A percentile compares a stretch with the other conserved stretches of the same genome.
phyloP scores from a whole-genome alignment of 2,329 filamentous ascomycete species.

The Diaporthe caulivora region DNA sequence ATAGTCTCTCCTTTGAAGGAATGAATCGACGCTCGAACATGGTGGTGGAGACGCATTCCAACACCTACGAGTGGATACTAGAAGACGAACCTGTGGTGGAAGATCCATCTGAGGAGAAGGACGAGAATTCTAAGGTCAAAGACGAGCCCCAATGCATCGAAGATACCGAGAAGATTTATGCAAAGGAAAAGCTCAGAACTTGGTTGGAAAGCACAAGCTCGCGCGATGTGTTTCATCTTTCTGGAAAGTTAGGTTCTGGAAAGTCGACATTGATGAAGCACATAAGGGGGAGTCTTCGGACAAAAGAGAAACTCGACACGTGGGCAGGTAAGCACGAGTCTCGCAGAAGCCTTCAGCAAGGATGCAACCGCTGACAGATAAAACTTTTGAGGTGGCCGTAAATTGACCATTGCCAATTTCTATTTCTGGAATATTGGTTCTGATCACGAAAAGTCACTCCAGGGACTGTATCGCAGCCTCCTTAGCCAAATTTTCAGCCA shows the following conservation, averaged over 20 bases:
- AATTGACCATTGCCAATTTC: conserved; percentile 9
- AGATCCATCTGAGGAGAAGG: too few relatives aligned
- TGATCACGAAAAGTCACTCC: conserved; percentile 22
- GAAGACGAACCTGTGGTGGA: neutral
- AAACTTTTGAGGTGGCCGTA: conserved; percentile 28
- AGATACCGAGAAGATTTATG: neutral
- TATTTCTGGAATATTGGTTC: conserved; percentile 26
- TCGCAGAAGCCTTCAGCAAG: neutral
- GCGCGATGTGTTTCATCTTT: neutral
- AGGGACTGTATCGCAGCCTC: neutral
- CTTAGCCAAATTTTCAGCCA: neutral
- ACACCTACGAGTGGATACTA: conserved; percentile 13
- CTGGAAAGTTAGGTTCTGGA: conserved; percentile 14
- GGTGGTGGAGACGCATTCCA: conserved; percentile 25
- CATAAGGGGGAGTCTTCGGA: neutral
- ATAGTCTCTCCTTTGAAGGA: neutral
- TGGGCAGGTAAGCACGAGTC: neutral
- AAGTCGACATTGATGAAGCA: conserved; percentile 40
- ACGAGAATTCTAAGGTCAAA: too few relatives aligned
- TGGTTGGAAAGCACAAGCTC: neutral
- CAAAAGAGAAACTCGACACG: neutral
- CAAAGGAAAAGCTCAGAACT: neutral
- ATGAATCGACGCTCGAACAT: conserved; percentile 7
- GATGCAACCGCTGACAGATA: neutral
- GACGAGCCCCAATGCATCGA: neutral